Percentiles rank a stretch among this genome's conserved stretches.
These are phyloP conservation scores for Uronychia binucleata DNA, from an alignment of 73 alveolate species.

Conservation along the genomic window DNA sequence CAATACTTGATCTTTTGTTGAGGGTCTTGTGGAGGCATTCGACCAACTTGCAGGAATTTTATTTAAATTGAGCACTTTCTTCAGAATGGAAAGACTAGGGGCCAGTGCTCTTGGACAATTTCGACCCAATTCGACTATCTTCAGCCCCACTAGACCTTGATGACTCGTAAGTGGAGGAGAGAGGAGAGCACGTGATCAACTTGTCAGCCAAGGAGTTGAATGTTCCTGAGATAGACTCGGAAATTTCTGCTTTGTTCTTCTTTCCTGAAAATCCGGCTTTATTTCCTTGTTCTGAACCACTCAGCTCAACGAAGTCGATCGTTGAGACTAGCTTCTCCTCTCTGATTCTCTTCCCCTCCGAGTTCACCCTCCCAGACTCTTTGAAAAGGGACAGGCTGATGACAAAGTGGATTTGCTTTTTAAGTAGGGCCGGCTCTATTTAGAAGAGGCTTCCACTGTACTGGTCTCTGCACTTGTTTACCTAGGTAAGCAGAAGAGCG, in stretches of 20 bases:
- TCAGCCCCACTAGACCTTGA: no score
- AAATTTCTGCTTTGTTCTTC: neutral
- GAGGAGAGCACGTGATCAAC: no score
- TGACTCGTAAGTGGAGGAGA: no score
- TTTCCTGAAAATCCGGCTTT: neutral
- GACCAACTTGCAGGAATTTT: no score
- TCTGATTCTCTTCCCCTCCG: neutral
- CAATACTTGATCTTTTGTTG: no score
- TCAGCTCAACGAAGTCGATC: neutral
- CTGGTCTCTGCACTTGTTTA: neutral
- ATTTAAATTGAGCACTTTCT: no score
- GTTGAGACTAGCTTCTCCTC: neutral
- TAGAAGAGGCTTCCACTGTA: neutral
- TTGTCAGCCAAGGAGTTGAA: neutral
- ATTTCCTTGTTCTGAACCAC: neutral
- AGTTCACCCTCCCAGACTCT: neutral
- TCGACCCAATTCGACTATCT: no score
- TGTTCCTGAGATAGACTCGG: neutral
- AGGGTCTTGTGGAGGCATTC: no score
- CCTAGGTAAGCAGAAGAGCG: neutral
- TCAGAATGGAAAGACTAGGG: no score
- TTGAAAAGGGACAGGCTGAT: neutral
- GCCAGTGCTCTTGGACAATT: no score
- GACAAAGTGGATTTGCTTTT: neutral
- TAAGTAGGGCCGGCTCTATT: neutral